Percentiles rank a stretch among this genome's conserved stretches.
phyloP scores from a whole-genome alignment of 768 basidiomycete species.

The Cystobasidiopsis lactophilus region DNA sequence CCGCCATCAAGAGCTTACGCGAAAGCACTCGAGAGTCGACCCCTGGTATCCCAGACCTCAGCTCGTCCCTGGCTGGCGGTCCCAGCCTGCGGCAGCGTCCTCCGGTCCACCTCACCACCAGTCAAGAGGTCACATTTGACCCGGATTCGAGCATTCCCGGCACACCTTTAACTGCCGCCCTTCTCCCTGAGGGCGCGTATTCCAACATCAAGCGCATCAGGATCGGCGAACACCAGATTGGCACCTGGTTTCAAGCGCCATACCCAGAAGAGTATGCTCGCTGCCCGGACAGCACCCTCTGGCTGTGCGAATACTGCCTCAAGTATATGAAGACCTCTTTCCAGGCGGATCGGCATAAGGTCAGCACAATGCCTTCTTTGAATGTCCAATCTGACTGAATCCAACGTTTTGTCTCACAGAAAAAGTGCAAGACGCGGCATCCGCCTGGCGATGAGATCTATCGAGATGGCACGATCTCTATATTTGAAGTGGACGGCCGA shows the following conservation, averaged over 20 bases:
- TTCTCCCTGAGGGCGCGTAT: constrained; percentile 10
- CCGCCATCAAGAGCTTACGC: too few species aligned
- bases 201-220: constrained; percentile 18
- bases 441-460: constrained; percentile 98
- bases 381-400: background rate
- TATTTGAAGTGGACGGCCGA: constrained; percentile 94
- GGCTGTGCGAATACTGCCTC: constrained; percentile 94
- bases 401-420: constrained; percentile 28
- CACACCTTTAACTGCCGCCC: background rate
- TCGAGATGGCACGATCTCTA: constrained; percentile 61
- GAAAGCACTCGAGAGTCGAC: too few species aligned
- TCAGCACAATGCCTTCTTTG: constrained; percentile 27
- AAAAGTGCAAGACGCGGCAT: constrained; percentile 84
- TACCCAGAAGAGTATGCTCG: constrained; percentile 93
- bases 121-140: background rate
- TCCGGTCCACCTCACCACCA: too few species aligned
- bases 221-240: constrained; percentile 60
- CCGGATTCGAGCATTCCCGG: background rate
- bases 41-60: too few species aligned
- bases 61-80: too few species aligned
- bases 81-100: too few species aligned
- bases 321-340: constrained; percentile 95
- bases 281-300: constrained; percentile 72
- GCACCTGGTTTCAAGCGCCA: constrained; percentile 97
- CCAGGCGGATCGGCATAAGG: constrained; percentile 61